Conservation (phyloP, 2,329 filamentous ascomycete species). For the Aspergillus versicolor region DNA sequence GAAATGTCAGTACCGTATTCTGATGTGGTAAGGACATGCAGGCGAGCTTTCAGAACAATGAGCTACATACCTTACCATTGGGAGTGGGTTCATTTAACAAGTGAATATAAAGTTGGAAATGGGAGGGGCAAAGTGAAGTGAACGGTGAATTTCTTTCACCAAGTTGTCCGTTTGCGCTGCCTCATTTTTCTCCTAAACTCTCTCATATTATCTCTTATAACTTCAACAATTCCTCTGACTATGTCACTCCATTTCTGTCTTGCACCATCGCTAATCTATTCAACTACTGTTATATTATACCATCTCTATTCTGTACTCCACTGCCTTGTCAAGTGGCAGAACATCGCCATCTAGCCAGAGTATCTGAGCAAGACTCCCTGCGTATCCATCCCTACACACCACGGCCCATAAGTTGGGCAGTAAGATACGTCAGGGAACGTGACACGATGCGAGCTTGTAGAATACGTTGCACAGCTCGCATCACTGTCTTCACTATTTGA, state of each 20-base stretch:
- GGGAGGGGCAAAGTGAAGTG: background rate
- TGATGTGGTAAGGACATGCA: no score
- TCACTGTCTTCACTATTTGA: background rate
- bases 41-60: no score
- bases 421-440: conserved; percentile 1
- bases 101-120: background rate
- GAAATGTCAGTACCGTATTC: no score
- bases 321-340: background rate
- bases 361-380: conserved; percentile 1
- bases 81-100: background rate
- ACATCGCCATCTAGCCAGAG: background rate
- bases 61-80: no score
- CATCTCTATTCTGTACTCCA: background rate
- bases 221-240: background rate
- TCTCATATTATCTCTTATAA: no score
- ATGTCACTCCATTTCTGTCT: background rate
- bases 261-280: background rate
- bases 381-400: background rate
- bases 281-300: background rate
- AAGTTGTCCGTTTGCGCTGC: no score
- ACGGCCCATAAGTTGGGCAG: background rate
- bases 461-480: conserved; percentile 5
- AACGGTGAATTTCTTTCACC: background rate
- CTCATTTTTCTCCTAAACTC: no score
- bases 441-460: conserved; percentile 11